A percentile compares a stretch with the other conserved stretches of the same genome.
Evolutionary conservation across 305 asterid genomes (phyloP).

Genomic region (Withania somnifera): DNA sequence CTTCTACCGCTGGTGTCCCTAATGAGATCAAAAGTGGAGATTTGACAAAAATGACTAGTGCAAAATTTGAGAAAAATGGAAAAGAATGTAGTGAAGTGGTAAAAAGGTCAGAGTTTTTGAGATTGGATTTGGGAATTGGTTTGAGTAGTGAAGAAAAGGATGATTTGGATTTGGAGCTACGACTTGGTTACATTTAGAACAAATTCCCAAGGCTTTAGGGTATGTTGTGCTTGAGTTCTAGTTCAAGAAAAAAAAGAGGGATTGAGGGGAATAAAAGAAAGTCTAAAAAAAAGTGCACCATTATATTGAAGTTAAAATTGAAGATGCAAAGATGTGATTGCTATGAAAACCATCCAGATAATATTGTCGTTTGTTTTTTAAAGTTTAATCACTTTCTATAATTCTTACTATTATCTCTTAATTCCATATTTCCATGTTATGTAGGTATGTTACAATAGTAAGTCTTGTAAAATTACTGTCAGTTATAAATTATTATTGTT

Average conservation of each 20-base stretch:
- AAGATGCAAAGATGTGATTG: not conserved
- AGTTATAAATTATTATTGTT: not conserved
- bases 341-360: not conserved
- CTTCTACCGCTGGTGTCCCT: not conserved
- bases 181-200: conserved; percentile 45
- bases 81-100: conserved; percentile 9
- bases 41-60: conserved; percentile 13
- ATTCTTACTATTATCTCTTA: not conserved
- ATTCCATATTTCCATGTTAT: not conserved
- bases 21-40: conserved; percentile 10
- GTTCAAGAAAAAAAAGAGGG: not conserved
- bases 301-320: not conserved
- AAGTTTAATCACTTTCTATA: not conserved
- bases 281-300: not conserved
- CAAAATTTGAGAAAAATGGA: conserved; percentile 19
- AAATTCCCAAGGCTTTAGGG: not conserved
- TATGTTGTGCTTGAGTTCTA: not conserved
- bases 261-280: not conserved
- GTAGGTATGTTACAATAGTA: not conserved
- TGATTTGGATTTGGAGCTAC: conserved; percentile 79
- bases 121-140: conserved; percentile 68
- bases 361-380: not conserved
- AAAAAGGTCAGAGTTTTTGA: conserved; percentile 22
- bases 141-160: conserved; percentile 24
- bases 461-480: not conserved